phyloP scores from a whole-genome alignment of 2,329 filamentous ascomycete species.

The Tricladium varicosporioides region DNA sequence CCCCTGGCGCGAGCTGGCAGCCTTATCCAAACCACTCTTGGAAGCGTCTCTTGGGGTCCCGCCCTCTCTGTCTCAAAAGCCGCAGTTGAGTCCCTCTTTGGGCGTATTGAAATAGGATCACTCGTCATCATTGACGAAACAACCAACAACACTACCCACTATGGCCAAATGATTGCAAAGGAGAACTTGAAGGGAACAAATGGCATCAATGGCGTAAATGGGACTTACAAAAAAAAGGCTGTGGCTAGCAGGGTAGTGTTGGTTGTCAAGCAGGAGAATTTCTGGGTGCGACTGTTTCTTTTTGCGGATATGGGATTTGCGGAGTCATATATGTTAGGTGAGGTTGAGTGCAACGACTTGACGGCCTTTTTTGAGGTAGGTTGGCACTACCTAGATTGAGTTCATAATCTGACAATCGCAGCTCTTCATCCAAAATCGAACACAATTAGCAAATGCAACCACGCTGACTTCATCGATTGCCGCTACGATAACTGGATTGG shows the following conservation, averaged over 20 bases:
- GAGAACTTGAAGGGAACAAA: slow-evolving; percentile 38
- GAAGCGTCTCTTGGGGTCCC: slow-evolving; percentile 47
- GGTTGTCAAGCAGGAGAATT: slow-evolving; percentile 61
- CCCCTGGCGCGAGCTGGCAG: slow-evolving; percentile 42
- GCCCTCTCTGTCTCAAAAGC: slow-evolving; percentile 46
- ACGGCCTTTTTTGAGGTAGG: slow-evolving; percentile 65
- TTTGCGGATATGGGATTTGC: slow-evolving; percentile 74
- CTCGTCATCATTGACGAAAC: slow-evolving; percentile 48
- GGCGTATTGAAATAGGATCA: slow-evolving; percentile 47
- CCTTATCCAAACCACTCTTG: slow-evolving; percentile 41
- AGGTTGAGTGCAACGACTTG: slow-evolving; percentile 65
- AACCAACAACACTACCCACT: slow-evolving; percentile 40
- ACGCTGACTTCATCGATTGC: slow-evolving; percentile 60
- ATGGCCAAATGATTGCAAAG: slow-evolving; percentile 45
- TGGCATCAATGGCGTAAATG: slow-evolving; percentile 32
- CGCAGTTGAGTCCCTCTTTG: slow-evolving; percentile 44
- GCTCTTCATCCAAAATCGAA: slow-evolving; percentile 70
- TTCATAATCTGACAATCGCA: slow-evolving; percentile 31
- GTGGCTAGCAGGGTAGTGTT: slow-evolving; percentile 49
- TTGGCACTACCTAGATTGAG: not conserved
- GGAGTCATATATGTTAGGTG: slow-evolving; percentile 67
- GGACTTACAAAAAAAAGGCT: slow-evolving; percentile 37
- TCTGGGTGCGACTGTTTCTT: slow-evolving; percentile 67
- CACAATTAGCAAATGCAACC: slow-evolving; percentile 60
- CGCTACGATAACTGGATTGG: slow-evolving; percentile 55